phyloP scores from a whole-genome alignment of 2,329 filamentous ascomycete genomes.

The Ophiostoma sp. region DNA sequence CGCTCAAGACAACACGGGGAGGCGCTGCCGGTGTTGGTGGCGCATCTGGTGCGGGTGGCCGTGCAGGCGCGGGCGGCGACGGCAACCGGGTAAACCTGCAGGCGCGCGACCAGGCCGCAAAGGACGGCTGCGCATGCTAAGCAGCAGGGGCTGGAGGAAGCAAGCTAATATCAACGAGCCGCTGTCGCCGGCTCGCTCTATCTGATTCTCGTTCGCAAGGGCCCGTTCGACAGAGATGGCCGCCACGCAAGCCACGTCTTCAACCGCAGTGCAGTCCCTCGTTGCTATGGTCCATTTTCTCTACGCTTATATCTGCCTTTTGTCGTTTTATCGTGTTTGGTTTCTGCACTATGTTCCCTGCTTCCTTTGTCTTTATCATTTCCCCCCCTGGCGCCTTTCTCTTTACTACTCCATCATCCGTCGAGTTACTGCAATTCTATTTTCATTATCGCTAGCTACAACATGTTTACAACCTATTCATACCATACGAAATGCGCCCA shows the following conservation, averaged over 20 bases:
- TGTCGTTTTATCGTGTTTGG: background rate
- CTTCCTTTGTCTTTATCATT: background rate
- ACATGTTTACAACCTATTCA: background rate
- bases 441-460: slow-evolving; percentile 2
- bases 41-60: slow-evolving; percentile 52
- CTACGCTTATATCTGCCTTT: background rate
- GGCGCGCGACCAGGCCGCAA: slow-evolving; percentile 65
- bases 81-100: slow-evolving; percentile 76
- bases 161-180: background rate
- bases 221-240: background rate
- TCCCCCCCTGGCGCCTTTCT: background rate
- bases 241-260: no score
- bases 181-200: no score
- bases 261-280: background rate
- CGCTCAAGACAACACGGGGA: slow-evolving; percentile 81
- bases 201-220: background rate
- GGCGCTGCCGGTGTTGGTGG: slow-evolving; percentile 39
- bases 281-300: background rate
- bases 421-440: background rate
- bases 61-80: slow-evolving; percentile 45
- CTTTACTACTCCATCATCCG: background rate
- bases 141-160: background rate
- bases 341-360: background rate
- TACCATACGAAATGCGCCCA: background rate
- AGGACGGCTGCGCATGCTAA: slow-evolving; percentile 88